Evolutionary conservation across 257 asterid genomes (phyloP).

Genomic region (Solanum commersonii): DNA sequence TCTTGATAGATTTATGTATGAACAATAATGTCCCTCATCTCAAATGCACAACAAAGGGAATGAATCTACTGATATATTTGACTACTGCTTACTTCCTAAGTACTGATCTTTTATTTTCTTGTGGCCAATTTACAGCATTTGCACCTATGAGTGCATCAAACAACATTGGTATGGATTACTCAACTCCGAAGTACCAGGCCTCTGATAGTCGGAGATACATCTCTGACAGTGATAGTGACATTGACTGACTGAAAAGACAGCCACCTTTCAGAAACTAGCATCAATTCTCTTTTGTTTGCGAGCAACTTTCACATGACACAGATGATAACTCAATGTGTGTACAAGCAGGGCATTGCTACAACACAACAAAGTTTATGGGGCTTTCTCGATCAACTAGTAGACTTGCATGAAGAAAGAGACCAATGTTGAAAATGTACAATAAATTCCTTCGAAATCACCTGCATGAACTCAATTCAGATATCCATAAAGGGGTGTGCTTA

Average conservation of each 20-base stretch:
- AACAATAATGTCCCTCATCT: neutral
- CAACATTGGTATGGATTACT: slow-evolving; percentile 20
- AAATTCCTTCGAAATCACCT: neutral
- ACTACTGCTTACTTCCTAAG: neutral
- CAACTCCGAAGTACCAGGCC: slow-evolving; percentile 49
- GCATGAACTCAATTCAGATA: neutral
- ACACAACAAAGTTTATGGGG: neutral
- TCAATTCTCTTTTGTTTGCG: neutral
- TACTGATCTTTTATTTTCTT: neutral
- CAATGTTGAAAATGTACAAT: neutral
- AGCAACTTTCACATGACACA: neutral
- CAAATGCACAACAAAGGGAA: neutral
- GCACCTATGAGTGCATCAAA: slow-evolving; percentile 66
- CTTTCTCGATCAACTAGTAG: neutral
- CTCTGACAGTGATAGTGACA: slow-evolving; percentile 55
- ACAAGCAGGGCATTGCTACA: neutral
- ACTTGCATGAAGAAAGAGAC: neutral
- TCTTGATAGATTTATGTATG: neutral
- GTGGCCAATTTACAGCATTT: slow-evolving; percentile 52
- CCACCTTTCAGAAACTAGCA: neutral
- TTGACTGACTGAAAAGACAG: slow-evolving; percentile 5
- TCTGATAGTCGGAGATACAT: slow-evolving; percentile 60
- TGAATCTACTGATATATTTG: neutral
- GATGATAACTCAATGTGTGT: neutral
- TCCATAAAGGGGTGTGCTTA: neutral